Percentiles rank a stretch among this genome's conserved stretches.
Conservation (phyloP, 2,329 filamentous ascomycete genomes). For the Penicillium aurantiogriseum region DNA sequence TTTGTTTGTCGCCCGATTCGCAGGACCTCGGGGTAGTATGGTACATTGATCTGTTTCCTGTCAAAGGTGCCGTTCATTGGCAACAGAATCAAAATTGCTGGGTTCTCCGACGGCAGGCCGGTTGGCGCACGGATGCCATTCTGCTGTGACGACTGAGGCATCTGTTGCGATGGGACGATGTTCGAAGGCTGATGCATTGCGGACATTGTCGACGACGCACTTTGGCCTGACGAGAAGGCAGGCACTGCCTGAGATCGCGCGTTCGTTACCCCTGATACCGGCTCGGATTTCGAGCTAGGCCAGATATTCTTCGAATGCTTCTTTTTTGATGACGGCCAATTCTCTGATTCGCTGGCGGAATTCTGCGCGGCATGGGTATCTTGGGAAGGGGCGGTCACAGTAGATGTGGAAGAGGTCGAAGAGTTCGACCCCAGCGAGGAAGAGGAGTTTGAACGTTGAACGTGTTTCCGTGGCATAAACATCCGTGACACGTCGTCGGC, state of each 20-base stretch:
- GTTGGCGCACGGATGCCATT: conserved; percentile 54
- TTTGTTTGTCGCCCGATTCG: conserved; percentile 96
- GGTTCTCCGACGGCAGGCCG: conserved; percentile 55
- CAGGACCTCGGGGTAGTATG: conserved; percentile 88
- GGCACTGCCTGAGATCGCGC: conserved; percentile 62
- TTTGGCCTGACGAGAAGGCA: conserved; percentile 56
- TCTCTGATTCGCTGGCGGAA: conserved; percentile 38
- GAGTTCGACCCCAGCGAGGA: conserved; percentile 69
- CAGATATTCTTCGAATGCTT: conserved; percentile 56
- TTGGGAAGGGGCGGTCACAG: conserved; percentile 34
- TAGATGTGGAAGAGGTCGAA: conserved; percentile 60
- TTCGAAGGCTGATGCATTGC: conserved; percentile 62
- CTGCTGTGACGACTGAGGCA: conserved; percentile 60
- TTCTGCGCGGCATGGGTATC: conserved; percentile 40
- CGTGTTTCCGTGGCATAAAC: conserved; percentile 83
- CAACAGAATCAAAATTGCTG: conserved; percentile 78
- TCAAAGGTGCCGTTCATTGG: conserved; percentile 97
- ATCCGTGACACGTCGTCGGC: conserved; percentile 82
- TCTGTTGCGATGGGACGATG: conserved; percentile 67
- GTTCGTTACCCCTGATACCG: conserved; percentile 61
- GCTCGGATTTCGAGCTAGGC: conserved; percentile 65
- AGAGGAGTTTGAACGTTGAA: conserved; percentile 85
- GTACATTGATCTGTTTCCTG: conserved; percentile 91
- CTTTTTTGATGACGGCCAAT: conserved; percentile 46
- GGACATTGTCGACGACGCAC: conserved; percentile 62